These are phyloP conservation scores for Phytophthora pisi DNA, from an alignment of 352 stramenopile species.

Conservation along the genomic window DNA sequence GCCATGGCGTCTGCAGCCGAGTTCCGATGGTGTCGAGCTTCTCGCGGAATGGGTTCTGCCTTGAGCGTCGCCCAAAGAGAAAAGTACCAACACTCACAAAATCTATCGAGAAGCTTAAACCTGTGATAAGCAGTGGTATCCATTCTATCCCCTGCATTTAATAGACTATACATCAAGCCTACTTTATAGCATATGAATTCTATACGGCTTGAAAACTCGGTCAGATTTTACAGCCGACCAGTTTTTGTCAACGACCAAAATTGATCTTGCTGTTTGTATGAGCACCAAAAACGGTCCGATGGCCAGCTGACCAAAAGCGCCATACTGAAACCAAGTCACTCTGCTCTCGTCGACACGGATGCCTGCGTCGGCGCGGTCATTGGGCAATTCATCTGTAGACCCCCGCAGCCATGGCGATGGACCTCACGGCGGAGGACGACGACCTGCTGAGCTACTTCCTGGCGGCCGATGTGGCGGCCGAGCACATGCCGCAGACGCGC, in stretches of 20 bases:
- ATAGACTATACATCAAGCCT: no score
- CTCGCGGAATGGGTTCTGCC: conserved; percentile 11
- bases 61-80: background rate
- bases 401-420: conserved; percentile 43
- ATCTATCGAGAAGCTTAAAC: background rate
- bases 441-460: conserved; percentile 90
- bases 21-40: conserved; percentile 9
- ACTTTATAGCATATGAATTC: no score
- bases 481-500: conserved; percentile 52
- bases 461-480: conserved; percentile 68
- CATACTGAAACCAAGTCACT: conserved; percentile 17
- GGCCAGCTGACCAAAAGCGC: background rate
- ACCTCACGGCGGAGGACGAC: conserved; percentile 86
- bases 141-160: background rate
- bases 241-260: background rate
- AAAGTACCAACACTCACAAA: background rate
- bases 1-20: conserved; percentile 18
- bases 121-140: background rate
- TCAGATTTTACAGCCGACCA: background rate
- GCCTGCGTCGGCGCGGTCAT: conserved; percentile 30
- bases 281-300: background rate
- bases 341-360: background rate
- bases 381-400: conserved; percentile 28
- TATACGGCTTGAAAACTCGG: no score
- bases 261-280: background rate